Base-by-base conservation (phyloP, 805 yeast genomes). In the Yarrowia deformans region DNA sequence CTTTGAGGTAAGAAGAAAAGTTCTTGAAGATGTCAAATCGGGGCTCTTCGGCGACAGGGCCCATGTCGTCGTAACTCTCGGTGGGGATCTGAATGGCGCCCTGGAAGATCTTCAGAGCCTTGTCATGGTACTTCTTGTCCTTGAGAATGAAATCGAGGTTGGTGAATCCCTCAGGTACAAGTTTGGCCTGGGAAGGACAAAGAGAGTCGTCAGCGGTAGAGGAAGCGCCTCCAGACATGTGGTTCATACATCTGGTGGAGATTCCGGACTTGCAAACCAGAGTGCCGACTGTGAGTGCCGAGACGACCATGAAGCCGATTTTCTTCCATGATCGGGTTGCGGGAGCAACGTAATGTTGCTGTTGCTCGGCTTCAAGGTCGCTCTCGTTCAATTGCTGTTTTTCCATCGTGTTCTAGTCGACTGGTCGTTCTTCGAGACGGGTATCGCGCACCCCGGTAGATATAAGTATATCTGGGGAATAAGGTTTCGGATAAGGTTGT, bases 61-160 rank as follows among this genome's bases (percentile, higher is more conserved):
- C 77, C 70, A 81, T 79, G 67, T 82, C 83, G 75, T 91, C 97
- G 70, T 77, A 82, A 16, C 87, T 82, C 71, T 85, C 88, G 1
- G 96, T 90, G 50, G 88, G 87, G 69, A 90, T 82, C 74, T 83
- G 82, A 29, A 90, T 83, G 1, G 94, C 90, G 6, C 84, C 87
- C 9, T 70, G 68, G 45, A 49, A 68, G 14, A 39, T 39, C 45
- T 61, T 61, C n/a, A 61, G 52, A 14, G 67, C 52, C 19, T 35
- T 7, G 16, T 46, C 43, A 14, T 45, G 43, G 55, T 46, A 61
- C 48, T 61, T 42, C 16, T 61, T 18, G 45, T 46, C 35, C 45
- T 61, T 46, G 45, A 61, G 55, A 12, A 61, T 61, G 45, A 45
- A 61, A 39, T 61, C 67, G 8, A 61, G 45, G 19, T 61, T 37